Base-by-base conservation (phyloP, 2,329 filamentous ascomycete genomes). In the Aspergillus tanneri region DNA sequence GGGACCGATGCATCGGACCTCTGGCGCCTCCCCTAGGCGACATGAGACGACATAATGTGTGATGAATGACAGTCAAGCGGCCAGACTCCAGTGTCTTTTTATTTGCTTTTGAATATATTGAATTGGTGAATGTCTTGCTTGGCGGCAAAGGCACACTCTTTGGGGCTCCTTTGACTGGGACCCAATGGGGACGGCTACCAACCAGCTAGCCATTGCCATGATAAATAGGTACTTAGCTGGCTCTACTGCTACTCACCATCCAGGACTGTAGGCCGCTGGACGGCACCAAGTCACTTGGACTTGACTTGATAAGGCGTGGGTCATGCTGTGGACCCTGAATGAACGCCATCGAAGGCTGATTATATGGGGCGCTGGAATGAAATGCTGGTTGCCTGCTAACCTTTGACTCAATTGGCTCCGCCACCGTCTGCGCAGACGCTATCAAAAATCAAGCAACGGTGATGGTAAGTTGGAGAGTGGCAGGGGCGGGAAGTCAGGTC, bases 21-120 rank as follows among this genome's bases (percentile, higher is more conserved):
- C 30, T 34, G 30, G n/a, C 30, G 28, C 38, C 53, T 46, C 46
- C 16, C 24, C 25, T 23, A 46, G 44, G 53, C 36, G 46, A 55
- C 52, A 34, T 34, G 30, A 18, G 30, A 54, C 54, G 56, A 57
- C 52, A 50, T 57, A 55, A 58, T 58, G 56, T 55, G 51, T 58
- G 52, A 54, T 56, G 55, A 56, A 50, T 46, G 50, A 42, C 50
- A 52, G 50, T 46, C 43, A 47, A 46, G 23, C 52, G 52, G 49
- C 46, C 47, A 51, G 47, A 50, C 49, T 45, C 43, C 35, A 45
- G 47, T 42, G 30, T 19, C 12, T 7, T 19, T 34, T 34, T 18
- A 9, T 34, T 40, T 27, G 23, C 24, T 47, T 34, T 27, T 52
- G 47, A 57, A 57, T 57, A 53, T 43, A 53, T 46, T 54, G 46